Conservation (phyloP, 2,329 filamentous ascomycete genomes). For the Zasmidium angulare region DNA sequence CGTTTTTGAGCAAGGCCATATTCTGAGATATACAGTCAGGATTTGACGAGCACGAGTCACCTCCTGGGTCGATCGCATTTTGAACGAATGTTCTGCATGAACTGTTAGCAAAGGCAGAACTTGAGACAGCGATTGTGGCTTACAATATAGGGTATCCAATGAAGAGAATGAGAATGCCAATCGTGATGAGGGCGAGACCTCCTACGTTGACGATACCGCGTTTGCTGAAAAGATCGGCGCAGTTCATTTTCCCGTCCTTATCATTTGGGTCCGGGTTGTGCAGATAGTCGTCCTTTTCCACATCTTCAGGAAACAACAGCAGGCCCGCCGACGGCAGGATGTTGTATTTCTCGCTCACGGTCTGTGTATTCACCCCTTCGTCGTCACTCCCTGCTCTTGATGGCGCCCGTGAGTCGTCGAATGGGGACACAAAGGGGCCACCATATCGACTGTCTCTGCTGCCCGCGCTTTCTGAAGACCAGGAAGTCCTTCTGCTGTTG, state of each 20-base stretch:
- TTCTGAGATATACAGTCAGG: constrained; percentile 49
- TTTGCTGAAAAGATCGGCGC: constrained; percentile 63
- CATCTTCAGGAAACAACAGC: constrained; percentile 68
- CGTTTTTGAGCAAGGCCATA: constrained; percentile 58
- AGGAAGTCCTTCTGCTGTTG: constrained; percentile 64
- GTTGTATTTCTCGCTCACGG: constrained; percentile 71
- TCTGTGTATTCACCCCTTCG: constrained; percentile 67
- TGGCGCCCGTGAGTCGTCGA: constrained; percentile 59
- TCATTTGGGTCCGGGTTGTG: constrained; percentile 70
- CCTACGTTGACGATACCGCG: constrained; percentile 66
- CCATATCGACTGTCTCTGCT: constrained; percentile 54
- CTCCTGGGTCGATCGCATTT: constrained; percentile 39
- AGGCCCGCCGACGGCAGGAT: constrained; percentile 67
- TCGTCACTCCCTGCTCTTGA: constrained; percentile 65
- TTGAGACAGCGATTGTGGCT: constrained; percentile 30
- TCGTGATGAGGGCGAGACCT: constrained; percentile 58
- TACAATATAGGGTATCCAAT: constrained; percentile 71
- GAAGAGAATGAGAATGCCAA: constrained; percentile 65
- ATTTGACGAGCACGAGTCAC: constrained; percentile 42
- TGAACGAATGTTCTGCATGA: constrained; percentile 57
- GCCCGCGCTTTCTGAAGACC: constrained; percentile 58
- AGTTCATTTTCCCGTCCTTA: constrained; percentile 55
- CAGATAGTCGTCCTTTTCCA: constrained; percentile 71
- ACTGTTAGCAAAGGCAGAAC: constrained; percentile 13
- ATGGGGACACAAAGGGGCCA: constrained; percentile 53